phyloP scores from a whole-genome alignment of 129 eudicot genomes.

The Artemisia tridentata region DNA sequence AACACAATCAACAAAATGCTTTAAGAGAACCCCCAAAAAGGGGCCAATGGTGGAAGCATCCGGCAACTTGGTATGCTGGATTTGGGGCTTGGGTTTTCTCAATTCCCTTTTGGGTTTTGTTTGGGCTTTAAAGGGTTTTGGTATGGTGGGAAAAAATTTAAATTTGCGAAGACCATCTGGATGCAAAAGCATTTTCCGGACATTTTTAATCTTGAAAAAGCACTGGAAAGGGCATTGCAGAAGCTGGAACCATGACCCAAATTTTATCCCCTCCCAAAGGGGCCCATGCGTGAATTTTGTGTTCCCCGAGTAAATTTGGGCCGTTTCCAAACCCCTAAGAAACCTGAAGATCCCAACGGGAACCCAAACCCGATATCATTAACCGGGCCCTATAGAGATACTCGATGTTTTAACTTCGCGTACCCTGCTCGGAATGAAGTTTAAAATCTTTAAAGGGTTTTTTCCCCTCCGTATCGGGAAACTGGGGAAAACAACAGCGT shows the following conservation, averaged over 20 bases:
- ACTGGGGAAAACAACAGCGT: conserved; percentile 87
- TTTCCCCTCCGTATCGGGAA: conserved; percentile 55
- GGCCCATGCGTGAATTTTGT: conserved; percentile 67
- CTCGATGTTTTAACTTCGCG: conserved; percentile 64
- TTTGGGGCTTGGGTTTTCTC: conserved; percentile 79
- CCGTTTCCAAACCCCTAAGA: conserved; percentile 58
- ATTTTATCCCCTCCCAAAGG: conserved; percentile 83
- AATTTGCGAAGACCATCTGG: conserved; percentile 49
- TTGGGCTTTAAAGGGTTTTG: conserved; percentile 83
- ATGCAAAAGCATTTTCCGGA: conserved; percentile 64
- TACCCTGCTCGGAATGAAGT: conserved; percentile 75
- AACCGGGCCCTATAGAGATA: conserved; percentile 64
- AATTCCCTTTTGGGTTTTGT: conserved; percentile 56
- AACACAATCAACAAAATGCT: conserved; percentile 67
- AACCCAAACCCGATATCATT: conserved; percentile 47
- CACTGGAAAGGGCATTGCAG: conserved; percentile 87
- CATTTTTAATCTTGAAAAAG: conserved; percentile 76
- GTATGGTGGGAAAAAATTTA: conserved; percentile 91
- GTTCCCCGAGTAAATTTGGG: conserved; percentile 71
- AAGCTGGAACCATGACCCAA: conserved; percentile 92
- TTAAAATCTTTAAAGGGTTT: conserved; percentile 58
- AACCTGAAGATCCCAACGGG: conserved; percentile 73
- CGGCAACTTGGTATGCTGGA: conserved; percentile 91
- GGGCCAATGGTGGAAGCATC: conserved; percentile 66
- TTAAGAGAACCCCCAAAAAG: conserved; percentile 59